phyloP scores from a whole-genome alignment of 345 rosid genomes.

The Gossypium raimondii region DNA sequence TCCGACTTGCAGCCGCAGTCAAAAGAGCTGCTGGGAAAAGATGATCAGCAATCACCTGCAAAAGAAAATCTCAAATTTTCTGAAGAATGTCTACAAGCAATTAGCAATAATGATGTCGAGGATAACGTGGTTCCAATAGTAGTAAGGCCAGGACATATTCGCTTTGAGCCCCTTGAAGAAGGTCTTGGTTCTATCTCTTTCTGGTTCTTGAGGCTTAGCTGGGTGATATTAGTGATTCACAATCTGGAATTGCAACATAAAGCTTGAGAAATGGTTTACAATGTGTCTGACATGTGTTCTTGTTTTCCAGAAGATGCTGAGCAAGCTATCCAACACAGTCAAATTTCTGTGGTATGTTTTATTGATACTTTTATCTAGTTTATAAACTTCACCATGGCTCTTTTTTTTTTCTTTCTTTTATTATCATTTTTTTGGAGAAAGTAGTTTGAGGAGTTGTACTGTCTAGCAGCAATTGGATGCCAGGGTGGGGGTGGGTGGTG shows the following conservation, averaged over 20 bases:
- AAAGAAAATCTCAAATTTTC: conserved; percentile 27
- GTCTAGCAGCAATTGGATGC: not conserved
- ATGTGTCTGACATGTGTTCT: conserved; percentile 17
- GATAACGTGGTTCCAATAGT: conserved; percentile 64
- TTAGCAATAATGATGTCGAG: conserved; percentile 30
- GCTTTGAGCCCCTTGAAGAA: conserved; percentile 61
- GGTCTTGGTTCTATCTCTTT: conserved; percentile 33
- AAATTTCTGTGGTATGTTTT: conserved; percentile 49
- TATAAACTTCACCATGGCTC: not conserved
- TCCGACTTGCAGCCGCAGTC: conserved; percentile 38
- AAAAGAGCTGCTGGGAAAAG: conserved; percentile 33
- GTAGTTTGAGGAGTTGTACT: not conserved
- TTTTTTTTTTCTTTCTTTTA: no score
- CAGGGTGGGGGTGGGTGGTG: not conserved
- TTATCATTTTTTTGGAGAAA: no score
- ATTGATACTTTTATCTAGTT: not conserved
- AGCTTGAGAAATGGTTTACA: conserved; percentile 9
- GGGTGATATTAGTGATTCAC: conserved; percentile 8
- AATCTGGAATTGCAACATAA: not conserved
- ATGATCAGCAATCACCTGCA: conserved; percentile 34
- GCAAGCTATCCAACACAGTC: conserved; percentile 36
- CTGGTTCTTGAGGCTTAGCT: not conserved
- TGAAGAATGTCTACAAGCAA: conserved; percentile 30
- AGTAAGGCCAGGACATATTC: conserved; percentile 91
- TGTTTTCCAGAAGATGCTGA: conserved; percentile 48